A percentile compares a stretch with the other conserved stretches of the same genome.
phyloP scores from a whole-genome alignment of 2,329 filamentous ascomycete species.

The Rachicladosporium sp. region DNA sequence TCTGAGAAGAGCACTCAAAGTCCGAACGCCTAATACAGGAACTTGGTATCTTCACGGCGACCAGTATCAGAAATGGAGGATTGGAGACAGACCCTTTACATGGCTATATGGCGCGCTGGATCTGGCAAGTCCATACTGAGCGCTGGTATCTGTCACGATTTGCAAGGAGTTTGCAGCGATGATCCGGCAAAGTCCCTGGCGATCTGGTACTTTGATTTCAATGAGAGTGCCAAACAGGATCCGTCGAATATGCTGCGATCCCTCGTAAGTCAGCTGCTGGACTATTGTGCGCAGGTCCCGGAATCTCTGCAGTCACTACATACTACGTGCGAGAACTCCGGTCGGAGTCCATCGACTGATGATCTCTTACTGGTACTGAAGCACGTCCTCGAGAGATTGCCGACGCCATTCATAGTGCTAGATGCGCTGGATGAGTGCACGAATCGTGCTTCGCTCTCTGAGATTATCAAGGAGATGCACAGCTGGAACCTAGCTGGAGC shows the following conservation, averaged over 20 bases:
- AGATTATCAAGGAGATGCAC: neutral
- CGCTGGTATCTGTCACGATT: slow-evolving; percentile 2
- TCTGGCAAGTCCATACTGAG: slow-evolving; percentile 8
- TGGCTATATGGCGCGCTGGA: slow-evolving; percentile 8
- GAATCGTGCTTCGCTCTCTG: neutral
- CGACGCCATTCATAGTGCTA: neutral
- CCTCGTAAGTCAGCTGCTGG: slow-evolving; percentile 25
- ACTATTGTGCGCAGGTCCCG: slow-evolving; percentile 5
- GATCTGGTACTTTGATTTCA: slow-evolving; percentile 27
- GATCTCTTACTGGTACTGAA: slow-evolving; percentile 1
- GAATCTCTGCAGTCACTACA: neutral
- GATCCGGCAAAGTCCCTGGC: slow-evolving; percentile 7
- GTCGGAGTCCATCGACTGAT: neutral
- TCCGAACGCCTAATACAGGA: slow-evolving; percentile 5
- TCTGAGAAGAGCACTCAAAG: slow-evolving; percentile 5
- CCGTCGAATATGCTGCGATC: slow-evolving; percentile 26
- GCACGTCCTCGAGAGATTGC: neutral
- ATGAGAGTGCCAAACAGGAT: slow-evolving; percentile 24
- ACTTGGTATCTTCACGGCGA: slow-evolving; percentile 6
- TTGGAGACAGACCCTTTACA: neutral
- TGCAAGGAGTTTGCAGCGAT: slow-evolving; percentile 6
- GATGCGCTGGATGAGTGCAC: neutral
- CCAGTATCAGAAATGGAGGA: slow-evolving; percentile 3
- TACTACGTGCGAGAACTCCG: neutral
- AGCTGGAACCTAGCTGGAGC: neutral